A percentile compares a stretch with the other conserved stretches of the same genome.
phyloP scores from a whole-genome alignment of 169 alveolate genomes.

The Plasmodium coatneyi region DNA sequence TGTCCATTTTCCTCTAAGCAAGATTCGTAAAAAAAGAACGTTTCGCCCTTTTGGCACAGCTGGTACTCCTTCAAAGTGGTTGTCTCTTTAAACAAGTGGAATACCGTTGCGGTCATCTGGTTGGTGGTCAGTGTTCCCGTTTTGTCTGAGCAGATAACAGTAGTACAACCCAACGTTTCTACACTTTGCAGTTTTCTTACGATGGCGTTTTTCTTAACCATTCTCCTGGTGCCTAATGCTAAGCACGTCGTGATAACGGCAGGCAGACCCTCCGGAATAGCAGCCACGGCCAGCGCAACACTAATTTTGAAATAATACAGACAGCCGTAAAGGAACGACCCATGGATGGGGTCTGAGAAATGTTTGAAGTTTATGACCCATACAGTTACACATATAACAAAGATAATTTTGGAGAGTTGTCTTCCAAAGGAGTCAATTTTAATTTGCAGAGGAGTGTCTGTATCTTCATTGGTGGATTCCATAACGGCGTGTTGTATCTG shows the following conservation, averaged over 20 bases:
- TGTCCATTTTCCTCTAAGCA: background rate
- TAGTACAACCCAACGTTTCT: slow-evolving; percentile 99
- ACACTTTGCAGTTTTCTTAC: slow-evolving; percentile 97
- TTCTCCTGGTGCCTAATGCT: slow-evolving; percentile 97
- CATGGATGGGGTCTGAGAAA: slow-evolving; percentile 98
- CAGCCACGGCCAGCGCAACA: slow-evolving; percentile 99
- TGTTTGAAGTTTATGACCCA: slow-evolving; percentile 97
- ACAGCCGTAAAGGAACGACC: slow-evolving; percentile 94
- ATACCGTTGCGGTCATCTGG: slow-evolving; percentile 93
- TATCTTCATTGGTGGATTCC: slow-evolving; percentile 95
- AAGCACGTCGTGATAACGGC: slow-evolving; percentile 99
- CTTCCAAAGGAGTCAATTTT: slow-evolving; percentile 96
- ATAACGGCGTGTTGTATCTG: slow-evolving; percentile 95
- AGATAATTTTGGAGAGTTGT: slow-evolving; percentile 92
- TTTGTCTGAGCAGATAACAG: slow-evolving; percentile 98
- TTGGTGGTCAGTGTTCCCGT: slow-evolving; percentile 99
- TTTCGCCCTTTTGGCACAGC: slow-evolving; percentile 73
- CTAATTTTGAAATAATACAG: slow-evolving; percentile 98
- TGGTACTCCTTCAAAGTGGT: slow-evolving; percentile 38
- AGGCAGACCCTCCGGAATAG: slow-evolving; percentile 99
- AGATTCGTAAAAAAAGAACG: slow-evolving; percentile 76
- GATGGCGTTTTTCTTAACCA: slow-evolving; percentile 97
- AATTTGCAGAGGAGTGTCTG: slow-evolving; percentile 96
- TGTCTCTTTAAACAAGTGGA: slow-evolving; percentile 76
- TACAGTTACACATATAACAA: slow-evolving; percentile 93